Evolutionary conservation across 2,329 filamentous ascomycete genomes (phyloP).

Genomic region (Penicillium sclerotigenum): DNA sequence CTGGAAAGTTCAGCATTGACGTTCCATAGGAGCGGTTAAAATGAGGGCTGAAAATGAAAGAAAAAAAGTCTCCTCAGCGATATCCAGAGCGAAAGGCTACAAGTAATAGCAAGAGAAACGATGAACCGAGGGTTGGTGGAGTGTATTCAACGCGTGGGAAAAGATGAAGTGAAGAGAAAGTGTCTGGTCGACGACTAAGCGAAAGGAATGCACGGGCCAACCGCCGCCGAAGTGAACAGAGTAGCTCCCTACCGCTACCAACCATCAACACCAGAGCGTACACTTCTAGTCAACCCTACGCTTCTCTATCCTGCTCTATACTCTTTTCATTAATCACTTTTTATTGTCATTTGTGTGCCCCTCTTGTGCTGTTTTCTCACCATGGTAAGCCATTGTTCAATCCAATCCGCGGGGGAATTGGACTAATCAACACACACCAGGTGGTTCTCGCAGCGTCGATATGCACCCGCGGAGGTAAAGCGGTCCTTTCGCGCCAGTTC

Average conservation of each 20-base stretch:
- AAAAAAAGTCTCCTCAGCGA: not conserved
- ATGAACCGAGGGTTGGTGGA: not conserved
- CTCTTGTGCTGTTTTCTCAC: not conserved
- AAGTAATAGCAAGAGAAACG: not conserved
- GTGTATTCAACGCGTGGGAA: conserved; percentile 1
- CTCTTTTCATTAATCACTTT: not conserved
- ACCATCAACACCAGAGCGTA: conserved; percentile 14
- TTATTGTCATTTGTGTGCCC: not conserved
- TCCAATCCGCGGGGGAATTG: conserved; percentile 9
- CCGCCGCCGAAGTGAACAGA: conserved; percentile 38
- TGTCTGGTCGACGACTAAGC: conserved; percentile 31
- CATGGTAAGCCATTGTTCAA: conserved; percentile 28
- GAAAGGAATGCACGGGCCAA: conserved; percentile 39
- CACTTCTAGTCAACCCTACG: conserved; percentile 20
- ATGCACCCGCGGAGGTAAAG: conserved; percentile 96
- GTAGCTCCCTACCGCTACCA: conserved; percentile 30
- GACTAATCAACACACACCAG: conserved; percentile 49
- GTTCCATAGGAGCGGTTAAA: conserved; percentile 5
- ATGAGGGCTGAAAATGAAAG: not conserved
- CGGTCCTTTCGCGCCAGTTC: conserved; percentile 96
- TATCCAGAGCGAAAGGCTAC: not conserved
- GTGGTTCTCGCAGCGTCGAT: conserved; percentile 98
- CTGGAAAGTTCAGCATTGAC: conserved; percentile 16
- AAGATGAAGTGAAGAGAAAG: conserved; percentile 11
- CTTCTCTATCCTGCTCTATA: not conserved